These are phyloP conservation scores for Arthrobotrys entomopaga DNA, from an alignment of 2,329 filamentous ascomycete genomes.

Conservation along the genomic window DNA sequence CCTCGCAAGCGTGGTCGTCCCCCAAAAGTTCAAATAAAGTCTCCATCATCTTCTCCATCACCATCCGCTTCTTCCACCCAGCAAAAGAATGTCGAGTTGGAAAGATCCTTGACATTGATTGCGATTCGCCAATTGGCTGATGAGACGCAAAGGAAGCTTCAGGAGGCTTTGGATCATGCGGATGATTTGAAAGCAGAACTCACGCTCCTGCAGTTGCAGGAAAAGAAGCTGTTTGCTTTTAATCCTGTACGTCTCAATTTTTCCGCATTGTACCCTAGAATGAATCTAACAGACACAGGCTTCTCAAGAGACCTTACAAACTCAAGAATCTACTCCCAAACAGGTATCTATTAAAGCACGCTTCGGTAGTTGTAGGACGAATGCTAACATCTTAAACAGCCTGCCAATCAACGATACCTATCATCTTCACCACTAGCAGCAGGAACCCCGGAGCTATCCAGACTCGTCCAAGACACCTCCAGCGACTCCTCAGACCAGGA, in stretches of 20 bases:
- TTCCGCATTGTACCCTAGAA: no score
- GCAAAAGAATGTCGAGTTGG: neutral
- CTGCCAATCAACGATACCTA: neutral
- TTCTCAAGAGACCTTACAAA: neutral
- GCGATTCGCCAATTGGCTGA: neutral
- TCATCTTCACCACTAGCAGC: slow-evolving; percentile 17
- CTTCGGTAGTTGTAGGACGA: no score
- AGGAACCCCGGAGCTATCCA: slow-evolving; percentile 17
- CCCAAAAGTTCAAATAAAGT: slow-evolving; percentile 9
- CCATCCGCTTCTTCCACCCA: neutral
- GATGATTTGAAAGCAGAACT: slow-evolving; percentile 3
- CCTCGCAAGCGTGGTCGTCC: slow-evolving; percentile 19
- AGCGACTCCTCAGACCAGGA: slow-evolving; percentile 2
- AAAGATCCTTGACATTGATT: neutral
- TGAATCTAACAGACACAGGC: neutral
- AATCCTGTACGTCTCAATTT: neutral
- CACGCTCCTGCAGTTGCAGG: neutral
- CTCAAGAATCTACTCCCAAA: no score
- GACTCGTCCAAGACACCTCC: neutral
- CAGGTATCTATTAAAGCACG: no score
- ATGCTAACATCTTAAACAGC: no score
- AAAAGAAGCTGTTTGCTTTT: neutral
- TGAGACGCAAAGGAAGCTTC: slow-evolving; percentile 1
- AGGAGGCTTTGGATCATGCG: neutral
- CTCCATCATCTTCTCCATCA: neutral